Conservation (phyloP, 192 early-diverging fungal species). For the Lunasporangiospora selenospora region DNA sequence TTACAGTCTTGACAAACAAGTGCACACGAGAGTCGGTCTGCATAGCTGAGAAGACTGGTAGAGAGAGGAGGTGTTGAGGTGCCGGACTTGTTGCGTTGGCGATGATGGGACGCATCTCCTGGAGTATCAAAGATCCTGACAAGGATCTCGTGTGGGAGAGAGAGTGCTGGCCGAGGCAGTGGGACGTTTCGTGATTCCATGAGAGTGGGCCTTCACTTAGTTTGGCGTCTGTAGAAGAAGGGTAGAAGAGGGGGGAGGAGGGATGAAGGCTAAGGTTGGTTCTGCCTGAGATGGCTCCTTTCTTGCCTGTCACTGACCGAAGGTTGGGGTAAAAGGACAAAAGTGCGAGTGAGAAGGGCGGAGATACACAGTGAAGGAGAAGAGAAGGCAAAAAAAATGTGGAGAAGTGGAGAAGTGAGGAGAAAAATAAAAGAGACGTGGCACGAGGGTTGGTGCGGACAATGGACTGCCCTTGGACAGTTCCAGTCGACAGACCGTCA, state of each 20-base stretch:
- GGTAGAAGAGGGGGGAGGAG: not conserved
- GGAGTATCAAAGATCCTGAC: conserved; percentile 41
- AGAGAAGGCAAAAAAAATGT: not conserved
- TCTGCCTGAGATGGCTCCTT: no score
- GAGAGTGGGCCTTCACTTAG: not conserved
- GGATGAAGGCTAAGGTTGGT: not conserved
- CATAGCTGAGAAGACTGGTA: conserved; percentile 21
- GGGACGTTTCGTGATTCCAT: not conserved
- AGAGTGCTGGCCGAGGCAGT: not conserved
- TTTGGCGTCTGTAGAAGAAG: not conserved
- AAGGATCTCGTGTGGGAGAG: conserved; percentile 33
- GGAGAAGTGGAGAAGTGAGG: not conserved
- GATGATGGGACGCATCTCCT: no score
- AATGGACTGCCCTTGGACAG: no score
- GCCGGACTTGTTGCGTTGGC: no score
- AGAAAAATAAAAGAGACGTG: not conserved
- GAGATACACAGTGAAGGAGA: not conserved
- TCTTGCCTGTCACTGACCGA: no score
- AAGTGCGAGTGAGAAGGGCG: conserved; percentile 1
- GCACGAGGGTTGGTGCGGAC: no score
- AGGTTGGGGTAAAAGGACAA: not conserved
- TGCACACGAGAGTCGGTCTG: conserved; percentile 23
- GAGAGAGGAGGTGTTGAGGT: conserved; percentile 36
- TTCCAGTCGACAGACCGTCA: no score
- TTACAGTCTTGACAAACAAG: conserved; percentile 45